Evolutionary conservation across 768 basidiomycete genomes (phyloP), one percentile per base, ranked within the genome.

Genomic region (Leccinum boreale): DNA sequence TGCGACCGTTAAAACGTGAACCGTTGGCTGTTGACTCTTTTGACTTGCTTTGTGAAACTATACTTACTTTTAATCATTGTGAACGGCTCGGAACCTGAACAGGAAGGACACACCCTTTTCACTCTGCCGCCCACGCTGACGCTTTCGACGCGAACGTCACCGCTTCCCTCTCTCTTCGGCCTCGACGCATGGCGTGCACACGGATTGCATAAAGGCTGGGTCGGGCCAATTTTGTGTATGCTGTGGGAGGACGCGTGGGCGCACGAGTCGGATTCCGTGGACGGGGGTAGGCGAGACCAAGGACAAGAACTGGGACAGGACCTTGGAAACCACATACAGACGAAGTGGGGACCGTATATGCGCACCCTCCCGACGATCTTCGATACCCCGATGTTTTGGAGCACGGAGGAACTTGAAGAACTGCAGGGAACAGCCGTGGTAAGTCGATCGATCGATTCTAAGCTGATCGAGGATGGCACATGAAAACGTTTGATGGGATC

Each of bases 341-440:
- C 56, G 17, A 64, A 52, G 57, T 70, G 69, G 70, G 65, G 62
- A 4, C 60, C 69, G 1, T 70, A 70, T 31, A 59, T 70, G 54
- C 62, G 52, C 45, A 63, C 80, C 15, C 79, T 98, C 58, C 95
- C 95, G 0, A 76, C 66, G 12, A 59, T 63, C 12, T 98, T 98
- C 68, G 81, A 89, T 62, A 95, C 94, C 0, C 92, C 94, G 1
- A 98, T 99, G 91, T 95, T 98, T 68, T 98, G 97, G 97, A 75
- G 69, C 45, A 79, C 81, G 3, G 80, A 79, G 3, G 93, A 97
- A 54, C 73, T 95, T 10, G 71, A 75, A 24, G 87, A 92, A 62
- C 78, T 99, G 14, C 74, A 78, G 57, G 97, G 94, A 0, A 96
- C 94, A 46, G 82, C 86, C n/a, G 85, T 98, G 73, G 80, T 92